These are phyloP conservation scores for Podaxis mareebaensis DNA, from an alignment of 768 basidiomycete genomes.

Conservation along the genomic window DNA sequence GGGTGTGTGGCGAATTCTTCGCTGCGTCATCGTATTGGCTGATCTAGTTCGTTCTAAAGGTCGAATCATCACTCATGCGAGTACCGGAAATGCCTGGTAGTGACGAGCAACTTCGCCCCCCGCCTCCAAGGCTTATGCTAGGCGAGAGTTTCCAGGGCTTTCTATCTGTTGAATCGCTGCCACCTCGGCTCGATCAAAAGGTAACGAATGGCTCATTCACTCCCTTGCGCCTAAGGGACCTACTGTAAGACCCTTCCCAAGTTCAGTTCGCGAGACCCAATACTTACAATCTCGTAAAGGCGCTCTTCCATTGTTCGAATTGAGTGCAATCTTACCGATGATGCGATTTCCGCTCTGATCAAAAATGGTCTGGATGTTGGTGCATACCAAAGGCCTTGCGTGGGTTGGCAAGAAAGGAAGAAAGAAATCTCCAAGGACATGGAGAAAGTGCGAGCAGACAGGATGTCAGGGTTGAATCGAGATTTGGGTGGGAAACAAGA, in stretches of 20 bases:
- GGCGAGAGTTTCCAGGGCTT: conserved; percentile 8
- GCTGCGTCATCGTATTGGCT: too few relatives aligned
- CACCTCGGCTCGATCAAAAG: conserved; percentile 1
- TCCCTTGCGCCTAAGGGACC: not conserved
- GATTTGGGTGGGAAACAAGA: not conserved
- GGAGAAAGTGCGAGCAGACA: not conserved
- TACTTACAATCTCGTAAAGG: not conserved
- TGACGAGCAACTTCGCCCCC: not conserved
- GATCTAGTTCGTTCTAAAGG: not conserved
- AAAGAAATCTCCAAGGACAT: not conserved
- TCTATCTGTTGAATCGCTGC: not conserved
- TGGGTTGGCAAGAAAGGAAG: not conserved
- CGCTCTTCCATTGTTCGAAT: not conserved
- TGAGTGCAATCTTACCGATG: conserved; percentile 3
- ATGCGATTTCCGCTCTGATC: conserved; percentile 1
- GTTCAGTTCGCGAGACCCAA: not conserved
- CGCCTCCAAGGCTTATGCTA: not conserved
- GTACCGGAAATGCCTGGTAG: not conserved
- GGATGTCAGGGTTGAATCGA: not conserved
- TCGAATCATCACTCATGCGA: not conserved
- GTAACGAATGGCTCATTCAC: not conserved
- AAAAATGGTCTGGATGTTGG: not conserved
- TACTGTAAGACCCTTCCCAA: not conserved
- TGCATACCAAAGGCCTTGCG: not conserved
- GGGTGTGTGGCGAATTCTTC: conserved; percentile 28